phyloP scores from a whole-genome alignment of 2,329 filamentous ascomycete genomes.

The Cladophialophora immunda region DNA sequence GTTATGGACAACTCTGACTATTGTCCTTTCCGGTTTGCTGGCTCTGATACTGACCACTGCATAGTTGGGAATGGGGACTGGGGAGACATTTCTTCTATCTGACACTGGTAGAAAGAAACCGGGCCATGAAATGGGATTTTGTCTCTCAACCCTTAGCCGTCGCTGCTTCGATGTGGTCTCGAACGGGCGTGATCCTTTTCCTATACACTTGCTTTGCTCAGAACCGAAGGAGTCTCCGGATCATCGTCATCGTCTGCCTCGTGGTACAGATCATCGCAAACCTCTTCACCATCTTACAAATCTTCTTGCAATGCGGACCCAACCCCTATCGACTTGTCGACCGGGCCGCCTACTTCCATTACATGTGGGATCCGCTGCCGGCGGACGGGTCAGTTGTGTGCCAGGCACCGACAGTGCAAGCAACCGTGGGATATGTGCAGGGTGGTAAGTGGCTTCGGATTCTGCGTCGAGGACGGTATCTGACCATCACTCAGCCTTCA shows the following conservation, averaged over 20 bases:
- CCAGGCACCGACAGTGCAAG: conserved; percentile 47
- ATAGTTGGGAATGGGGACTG: conserved; percentile 45
- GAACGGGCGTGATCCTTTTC: conserved; percentile 50
- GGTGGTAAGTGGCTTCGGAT: conserved; percentile 40
- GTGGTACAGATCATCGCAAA: conserved; percentile 47
- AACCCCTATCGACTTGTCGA: conserved; percentile 44
- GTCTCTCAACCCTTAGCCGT: conserved; percentile 45
- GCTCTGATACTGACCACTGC: conserved; percentile 2
- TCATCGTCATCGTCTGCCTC: conserved; percentile 46
- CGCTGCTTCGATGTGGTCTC: conserved; percentile 47
- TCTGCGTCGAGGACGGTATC: background rate
- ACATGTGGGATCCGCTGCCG: conserved; percentile 50
- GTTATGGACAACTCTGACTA: background rate
- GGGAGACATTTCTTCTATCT: conserved; percentile 48
- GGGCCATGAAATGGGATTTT: conserved; percentile 45
- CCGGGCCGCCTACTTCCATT: conserved; percentile 48
- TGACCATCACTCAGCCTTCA: conserved; percentile 42
- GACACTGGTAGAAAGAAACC: conserved; percentile 37
- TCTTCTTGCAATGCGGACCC: conserved; percentile 49
- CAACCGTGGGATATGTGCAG: conserved; percentile 49
- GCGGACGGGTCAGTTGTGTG: conserved; percentile 47
- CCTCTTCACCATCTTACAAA: conserved; percentile 47
- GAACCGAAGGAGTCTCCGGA: conserved; percentile 44
- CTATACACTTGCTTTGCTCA: conserved; percentile 47
- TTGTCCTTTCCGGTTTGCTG: background rate